A percentile compares a stretch with the other conserved stretches of the same genome.
These are phyloP conservation scores for Eremothecium cymbalariae DNA, from an alignment of 1,139 yeast genomes.

Conservation along the genomic window DNA sequence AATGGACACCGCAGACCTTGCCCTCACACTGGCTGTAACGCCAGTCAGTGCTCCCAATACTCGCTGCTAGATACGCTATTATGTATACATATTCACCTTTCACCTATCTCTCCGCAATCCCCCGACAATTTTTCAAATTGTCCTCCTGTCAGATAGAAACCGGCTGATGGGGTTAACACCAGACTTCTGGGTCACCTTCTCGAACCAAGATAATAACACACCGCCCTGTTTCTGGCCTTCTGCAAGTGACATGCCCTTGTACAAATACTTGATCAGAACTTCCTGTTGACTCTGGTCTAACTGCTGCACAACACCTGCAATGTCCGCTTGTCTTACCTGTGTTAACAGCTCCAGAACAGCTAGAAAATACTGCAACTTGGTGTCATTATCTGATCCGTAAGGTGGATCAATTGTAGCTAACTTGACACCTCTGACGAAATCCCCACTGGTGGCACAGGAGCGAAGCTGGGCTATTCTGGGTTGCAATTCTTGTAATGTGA, in stretches of 20 bases:
- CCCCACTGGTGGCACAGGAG: constrained; percentile 61
- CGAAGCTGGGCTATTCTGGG: constrained; percentile 52
- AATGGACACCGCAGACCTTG: too few relatives aligned
- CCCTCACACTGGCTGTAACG: too few relatives aligned
- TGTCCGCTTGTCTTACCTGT: constrained; percentile 67
- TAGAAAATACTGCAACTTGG: constrained; percentile 36
- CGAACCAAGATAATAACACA: constrained; percentile 81
- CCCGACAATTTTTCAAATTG: constrained; percentile 39
- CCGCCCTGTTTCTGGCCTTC: constrained; percentile 87
- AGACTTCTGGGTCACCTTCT: constrained; percentile 71
- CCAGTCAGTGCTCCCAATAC: too few relatives aligned
- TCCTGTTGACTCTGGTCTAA: constrained; percentile 64
- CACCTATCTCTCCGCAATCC: too few relatives aligned
- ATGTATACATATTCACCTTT: too few relatives aligned
- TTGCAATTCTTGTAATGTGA: constrained; percentile 47
- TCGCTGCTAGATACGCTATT: too few relatives aligned
- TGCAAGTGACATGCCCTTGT: constrained; percentile 72
- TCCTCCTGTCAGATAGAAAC: constrained; percentile 76
- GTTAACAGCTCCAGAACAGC: constrained; percentile 70
- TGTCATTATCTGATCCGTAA: constrained; percentile 56
- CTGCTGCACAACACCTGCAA: constrained; percentile 49
- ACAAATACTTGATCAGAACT: constrained; percentile 72
- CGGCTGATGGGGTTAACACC: constrained; percentile 89
- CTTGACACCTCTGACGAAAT: constrained; percentile 56
- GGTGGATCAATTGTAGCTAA: constrained; percentile 69